Percentiles rank a stretch among this genome's conserved stretches.
Conservation (phyloP, 306 rosid species). For the Nissolia schottii region DNA sequence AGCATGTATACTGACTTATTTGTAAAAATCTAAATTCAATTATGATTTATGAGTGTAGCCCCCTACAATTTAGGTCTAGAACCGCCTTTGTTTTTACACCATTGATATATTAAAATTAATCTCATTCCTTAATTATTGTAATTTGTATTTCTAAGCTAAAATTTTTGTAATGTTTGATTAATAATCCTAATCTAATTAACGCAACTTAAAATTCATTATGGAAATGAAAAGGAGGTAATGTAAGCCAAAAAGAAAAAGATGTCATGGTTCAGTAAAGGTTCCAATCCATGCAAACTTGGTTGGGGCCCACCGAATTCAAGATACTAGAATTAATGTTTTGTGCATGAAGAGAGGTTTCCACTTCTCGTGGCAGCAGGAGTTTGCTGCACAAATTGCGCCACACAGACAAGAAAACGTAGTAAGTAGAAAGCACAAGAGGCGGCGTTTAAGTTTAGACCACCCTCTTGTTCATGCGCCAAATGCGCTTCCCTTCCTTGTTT, state of each 20-base stretch:
- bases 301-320: not conserved
- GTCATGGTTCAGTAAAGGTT: not conserved
- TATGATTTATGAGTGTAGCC: no score
- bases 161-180: no score
- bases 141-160: no score
- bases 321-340: no score
- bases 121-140: no score
- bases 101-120: no score
- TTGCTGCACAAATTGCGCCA: constrained; percentile 8
- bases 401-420: not conserved
- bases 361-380: not conserved
- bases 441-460: constrained; percentile 31
- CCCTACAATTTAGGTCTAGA: no score
- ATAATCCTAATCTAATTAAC: no score
- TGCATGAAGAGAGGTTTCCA: not conserved
- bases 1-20: no score
- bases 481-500: constrained; percentile 4
- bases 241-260: not conserved
- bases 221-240: not conserved
- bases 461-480: constrained; percentile 3
- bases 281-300: not conserved
- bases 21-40: no score
- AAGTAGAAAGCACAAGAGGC: not conserved
- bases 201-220: not conserved
- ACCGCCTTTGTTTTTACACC: no score